Percentiles rank a stretch among this genome's conserved stretches.
Conservation (phyloP, 331 rosid genomes). For the Malus hybrid region DNA sequence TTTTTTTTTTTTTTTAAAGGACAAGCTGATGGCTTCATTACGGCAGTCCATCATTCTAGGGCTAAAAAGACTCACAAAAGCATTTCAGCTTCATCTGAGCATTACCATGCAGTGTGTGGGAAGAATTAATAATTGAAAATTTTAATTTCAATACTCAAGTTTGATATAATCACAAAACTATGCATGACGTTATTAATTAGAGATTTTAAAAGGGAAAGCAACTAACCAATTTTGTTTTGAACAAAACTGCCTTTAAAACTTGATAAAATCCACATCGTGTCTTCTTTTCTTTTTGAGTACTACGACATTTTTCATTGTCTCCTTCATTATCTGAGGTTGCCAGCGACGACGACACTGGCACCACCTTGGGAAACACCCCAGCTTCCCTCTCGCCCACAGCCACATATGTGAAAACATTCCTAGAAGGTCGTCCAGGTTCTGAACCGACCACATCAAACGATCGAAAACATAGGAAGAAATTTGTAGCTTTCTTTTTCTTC, state of each 20-base stretch:
- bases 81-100: too few species aligned
- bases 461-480: slow-evolving; percentile 35
- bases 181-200: not conserved
- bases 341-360: not conserved
- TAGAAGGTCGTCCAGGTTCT: not conserved
- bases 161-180: not conserved
- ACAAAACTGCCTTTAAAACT: slow-evolving; percentile 23
- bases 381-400: slow-evolving; percentile 19
- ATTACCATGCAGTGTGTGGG: not conserved
- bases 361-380: not conserved
- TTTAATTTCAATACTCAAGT: not conserved
- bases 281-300: not conserved
- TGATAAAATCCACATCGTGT: slow-evolving; percentile 17
- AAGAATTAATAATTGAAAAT: not conserved
- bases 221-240: slow-evolving; percentile 35
- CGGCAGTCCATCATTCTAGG: too few species aligned
- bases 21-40: too few species aligned
- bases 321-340: slow-evolving; percentile 4
- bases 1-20: too few species aligned
- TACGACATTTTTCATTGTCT: not conserved
- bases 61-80: fast-evolving
- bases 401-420: slow-evolving; percentile 6
- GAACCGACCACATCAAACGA: not conserved
- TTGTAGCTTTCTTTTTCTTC: not conserved
- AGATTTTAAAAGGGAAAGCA: not conserved